Evolutionary conservation across 345 rosid species (phyloP).

Genomic region (Microthlaspi erraticum): DNA sequence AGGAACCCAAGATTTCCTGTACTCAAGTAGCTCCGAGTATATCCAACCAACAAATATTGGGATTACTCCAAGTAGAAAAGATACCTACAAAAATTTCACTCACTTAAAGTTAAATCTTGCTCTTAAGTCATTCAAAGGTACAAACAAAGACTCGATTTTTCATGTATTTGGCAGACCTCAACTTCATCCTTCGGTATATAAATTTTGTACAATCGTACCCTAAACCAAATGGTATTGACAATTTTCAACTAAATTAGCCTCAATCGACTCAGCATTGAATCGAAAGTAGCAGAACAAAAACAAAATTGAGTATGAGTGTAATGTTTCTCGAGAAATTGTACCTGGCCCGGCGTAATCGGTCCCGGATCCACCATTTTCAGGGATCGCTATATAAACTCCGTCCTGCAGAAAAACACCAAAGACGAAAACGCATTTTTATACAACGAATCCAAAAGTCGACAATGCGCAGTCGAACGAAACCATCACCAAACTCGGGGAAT

Average conservation of each 20-base stretch:
- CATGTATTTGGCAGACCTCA: background rate
- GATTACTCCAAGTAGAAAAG: conserved; percentile 82
- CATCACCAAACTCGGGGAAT: background rate
- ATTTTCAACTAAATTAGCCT: background rate
- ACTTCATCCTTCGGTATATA: too few relatives aligned
- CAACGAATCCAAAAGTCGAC: conserved; percentile 1
- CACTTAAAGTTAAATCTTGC: conserved; percentile 27
- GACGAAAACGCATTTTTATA: background rate
- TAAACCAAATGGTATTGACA: background rate
- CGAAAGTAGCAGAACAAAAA: conserved; percentile 16
- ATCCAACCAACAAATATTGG: conserved; percentile 89
- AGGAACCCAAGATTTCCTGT: conserved; percentile 59
- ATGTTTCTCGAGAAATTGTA: conserved; percentile 28
- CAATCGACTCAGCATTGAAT: conserved; percentile 23
- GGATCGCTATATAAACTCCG: conserved; percentile 30
- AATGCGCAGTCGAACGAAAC: conserved; percentile 9
- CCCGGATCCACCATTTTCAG: conserved; percentile 67
- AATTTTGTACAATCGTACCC: too few relatives aligned
- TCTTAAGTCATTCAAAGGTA: conserved; percentile 2
- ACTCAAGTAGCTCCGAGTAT: conserved; percentile 84
- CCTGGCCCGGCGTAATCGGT: conserved; percentile 90
- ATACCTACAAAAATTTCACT: conserved; percentile 58
- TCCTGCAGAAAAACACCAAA: conserved; percentile 36
- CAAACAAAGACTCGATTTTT: conserved; percentile 9
- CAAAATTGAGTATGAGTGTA: background rate